Evolutionary conservation across 2,329 filamentous ascomycete species (phyloP).

Genomic region (Aspergillus chevalieri): DNA sequence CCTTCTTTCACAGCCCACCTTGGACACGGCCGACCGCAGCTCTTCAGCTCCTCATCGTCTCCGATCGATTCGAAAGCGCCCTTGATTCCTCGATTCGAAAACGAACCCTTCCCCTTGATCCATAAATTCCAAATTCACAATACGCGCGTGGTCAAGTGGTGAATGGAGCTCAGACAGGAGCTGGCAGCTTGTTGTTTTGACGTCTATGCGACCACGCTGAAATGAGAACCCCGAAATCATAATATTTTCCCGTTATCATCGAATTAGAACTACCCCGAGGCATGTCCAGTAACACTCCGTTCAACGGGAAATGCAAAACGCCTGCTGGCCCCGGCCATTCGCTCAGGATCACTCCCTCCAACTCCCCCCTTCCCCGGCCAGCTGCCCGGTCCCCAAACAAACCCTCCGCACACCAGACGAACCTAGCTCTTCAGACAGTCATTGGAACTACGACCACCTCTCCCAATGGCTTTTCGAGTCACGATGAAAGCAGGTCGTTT

Average conservation of each 20-base stretch:
- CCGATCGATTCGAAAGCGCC: neutral
- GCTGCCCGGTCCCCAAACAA: conserved; percentile 59
- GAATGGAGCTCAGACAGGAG: conserved; percentile 1
- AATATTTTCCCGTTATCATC: neutral
- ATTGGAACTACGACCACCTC: conserved; percentile 85
- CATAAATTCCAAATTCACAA: neutral
- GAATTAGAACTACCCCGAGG: conserved; percentile 12
- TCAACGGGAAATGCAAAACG: conserved; percentile 29
- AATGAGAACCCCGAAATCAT: conserved; percentile 16
- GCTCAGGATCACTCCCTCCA: conserved; percentile 68
- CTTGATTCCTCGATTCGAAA: conserved; percentile 1
- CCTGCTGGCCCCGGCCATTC: conserved; percentile 26
- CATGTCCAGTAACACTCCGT: conserved; percentile 33
- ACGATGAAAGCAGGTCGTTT: conserved; percentile 64
- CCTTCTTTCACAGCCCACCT: conserved; percentile 7
- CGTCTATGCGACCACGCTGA: conserved; percentile 24
- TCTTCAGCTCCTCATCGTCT: conserved; percentile 1
- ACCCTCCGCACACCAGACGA: conserved; percentile 35
- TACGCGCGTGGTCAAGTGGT: neutral
- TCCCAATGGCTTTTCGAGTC: conserved; percentile 78
- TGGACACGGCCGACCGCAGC: conserved; percentile 6
- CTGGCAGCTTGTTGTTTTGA: neutral
- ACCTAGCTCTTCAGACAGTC: conserved; percentile 70
- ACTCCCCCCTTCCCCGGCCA: conserved; percentile 62
- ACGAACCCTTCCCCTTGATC: neutral